Base-by-base conservation (phyloP, 2,329 filamentous ascomycete species). In the Setomelanomma holmii region DNA sequence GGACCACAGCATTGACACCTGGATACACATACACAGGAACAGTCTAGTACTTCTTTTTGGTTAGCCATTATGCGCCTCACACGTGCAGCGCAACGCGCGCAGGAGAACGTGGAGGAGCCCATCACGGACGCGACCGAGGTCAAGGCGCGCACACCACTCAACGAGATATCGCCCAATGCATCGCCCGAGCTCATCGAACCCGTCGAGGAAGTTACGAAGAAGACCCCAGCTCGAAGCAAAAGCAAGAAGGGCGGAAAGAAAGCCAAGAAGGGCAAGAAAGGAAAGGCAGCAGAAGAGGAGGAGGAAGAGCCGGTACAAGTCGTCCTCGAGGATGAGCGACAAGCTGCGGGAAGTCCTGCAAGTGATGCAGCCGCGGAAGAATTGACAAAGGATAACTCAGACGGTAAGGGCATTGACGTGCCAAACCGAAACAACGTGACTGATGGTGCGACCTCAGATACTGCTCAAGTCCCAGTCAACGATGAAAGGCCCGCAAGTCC, bases 21-120 rank as follows among this genome's bases (percentile, higher is more conserved):
- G 44, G n/a, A 53, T 23, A 45, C 35, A 27, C 24, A 20, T 54
- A 51, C 17, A 36, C 11, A 21, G 10, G 8, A 21, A 39, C 22
- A 38, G 12, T 39, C 45, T 35, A 22, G n/a, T 24, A 35, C 23
- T 33, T n/a, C 51, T 40, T 30, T 40, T 34, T 41, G 40, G 11
- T 33, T 16, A 48, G 55, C 41, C 39, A 64, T 53, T 33, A 75
- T 75, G 72, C 77, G 78, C 68, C 68, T 79, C 55, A 80, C 78
- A 48, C 75, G 78, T 52, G 75, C 77, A 30, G 74, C 74, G 40
- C 67, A 74, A 58, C 69, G 76, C 64, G 74, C 76, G 51, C 74
- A 76, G 44, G 63, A 76, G 47, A 65, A 72, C 63, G 64, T 68
- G 34, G 70, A 74, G 53, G 72, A 76, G 48, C 67, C 72, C 7